Base-by-base conservation (phyloP, 441 rosid species). In the Adansonia gregorii region DNA sequence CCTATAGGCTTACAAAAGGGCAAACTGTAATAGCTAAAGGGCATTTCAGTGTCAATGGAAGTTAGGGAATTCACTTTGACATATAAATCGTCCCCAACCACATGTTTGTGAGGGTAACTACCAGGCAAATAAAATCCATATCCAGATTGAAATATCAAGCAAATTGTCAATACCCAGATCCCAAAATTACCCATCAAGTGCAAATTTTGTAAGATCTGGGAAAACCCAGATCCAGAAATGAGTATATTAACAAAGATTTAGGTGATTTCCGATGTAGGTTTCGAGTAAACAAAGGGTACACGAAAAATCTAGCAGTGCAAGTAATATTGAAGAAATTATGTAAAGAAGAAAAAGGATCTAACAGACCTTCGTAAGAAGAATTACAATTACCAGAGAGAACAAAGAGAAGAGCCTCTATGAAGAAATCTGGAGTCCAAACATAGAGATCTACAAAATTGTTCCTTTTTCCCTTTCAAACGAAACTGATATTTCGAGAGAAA, bases 1-100 rank as follows among this genome's bases (percentile, higher is more conserved):
- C 81, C 92, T 1, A 12, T 3, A 12, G 95, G 95, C 67, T 81
- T 74, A 71, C 93, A 91, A 59, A 91, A 91, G 52, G 92, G 94
- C 55, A 91, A 78, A 66, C 94, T 91, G 71, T 89, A 91, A 78
- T 91, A 91, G 79, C 90, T 91, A 79, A 85, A 91, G 2, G 92
- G 92, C 85, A 89, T 83, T 83, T 91, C 93, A 14, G 95, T 89
- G 48, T 89, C 91, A 69, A 91, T 91, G 20, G 95, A 91, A 72
- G 93, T 91, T 76, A 91, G 82, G 7, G 95, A 91, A 85, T 91
- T 91, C 86, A 91, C 92, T 77, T 91, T 89, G 81, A 91, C 93
- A n/a, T 88, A 87, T 79, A 89, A 79, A 64, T 56, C 3, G 48
- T 79, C 88, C 10, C 92, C 87, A 15, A 84, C 78, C 19, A 5